These are phyloP conservation scores for Marsdenia floribunda DNA, from an alignment of 257 asterid genomes.

Conservation along the genomic window DNA sequence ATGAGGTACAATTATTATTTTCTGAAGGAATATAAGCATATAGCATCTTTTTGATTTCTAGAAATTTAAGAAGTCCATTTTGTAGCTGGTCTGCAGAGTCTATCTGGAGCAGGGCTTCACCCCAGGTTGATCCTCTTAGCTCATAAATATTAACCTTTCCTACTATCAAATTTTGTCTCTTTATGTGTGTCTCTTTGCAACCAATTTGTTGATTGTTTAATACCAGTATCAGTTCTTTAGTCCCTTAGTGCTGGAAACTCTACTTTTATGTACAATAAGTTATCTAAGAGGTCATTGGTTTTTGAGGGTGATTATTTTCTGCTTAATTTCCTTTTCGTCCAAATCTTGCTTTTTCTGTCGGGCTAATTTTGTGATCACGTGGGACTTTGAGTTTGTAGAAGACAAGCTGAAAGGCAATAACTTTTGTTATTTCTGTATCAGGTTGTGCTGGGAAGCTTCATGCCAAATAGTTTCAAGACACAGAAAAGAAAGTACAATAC, in stretches of 20 bases:
- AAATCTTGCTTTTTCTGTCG: not conserved
- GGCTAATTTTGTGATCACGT: no score
- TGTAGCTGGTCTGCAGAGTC: no score
- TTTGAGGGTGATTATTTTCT: not conserved
- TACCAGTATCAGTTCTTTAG: not conserved
- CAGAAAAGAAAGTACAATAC: constrained; percentile 39
- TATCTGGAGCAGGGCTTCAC: no score
- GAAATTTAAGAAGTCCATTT: not conserved
- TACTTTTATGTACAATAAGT: not conserved
- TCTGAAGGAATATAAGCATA: not conserved
- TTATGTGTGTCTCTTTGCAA: not conserved
- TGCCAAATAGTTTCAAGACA: constrained; percentile 39
- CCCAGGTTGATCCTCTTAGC: no score
- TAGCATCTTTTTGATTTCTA: not conserved
- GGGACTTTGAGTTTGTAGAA: no score
- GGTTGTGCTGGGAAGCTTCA: constrained; percentile 85
- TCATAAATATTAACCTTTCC: not conserved
- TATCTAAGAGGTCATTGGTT: not conserved
- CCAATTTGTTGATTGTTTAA: not conserved
- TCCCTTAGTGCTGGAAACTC: not conserved
- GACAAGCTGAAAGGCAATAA: no score
- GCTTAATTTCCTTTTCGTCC: not conserved
- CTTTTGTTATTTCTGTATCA: constrained; percentile 13
- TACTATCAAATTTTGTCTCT: not conserved
- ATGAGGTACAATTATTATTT: not conserved